Evolutionary conservation across 2,329 filamentous ascomycete genomes (phyloP).

Genomic region (Alternaria panax): DNA sequence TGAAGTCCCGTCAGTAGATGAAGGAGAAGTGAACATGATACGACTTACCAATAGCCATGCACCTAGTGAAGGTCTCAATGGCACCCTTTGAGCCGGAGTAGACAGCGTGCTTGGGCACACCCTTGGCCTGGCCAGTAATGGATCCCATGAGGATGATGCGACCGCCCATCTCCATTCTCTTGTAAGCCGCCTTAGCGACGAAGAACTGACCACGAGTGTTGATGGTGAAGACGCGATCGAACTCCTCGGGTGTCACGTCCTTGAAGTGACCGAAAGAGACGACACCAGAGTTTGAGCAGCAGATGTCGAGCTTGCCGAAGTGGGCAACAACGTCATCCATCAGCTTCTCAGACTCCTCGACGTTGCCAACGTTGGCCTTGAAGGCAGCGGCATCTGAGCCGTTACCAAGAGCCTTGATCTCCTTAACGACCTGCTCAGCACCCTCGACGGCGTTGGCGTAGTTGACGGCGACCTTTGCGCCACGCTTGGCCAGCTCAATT

Average conservation of each 20-base stretch:
- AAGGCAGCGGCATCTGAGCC: conserved; percentile 70
- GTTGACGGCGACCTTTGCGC: conserved; percentile 72
- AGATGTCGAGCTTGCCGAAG: conserved; percentile 74
- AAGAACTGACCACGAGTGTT: conserved; percentile 71
- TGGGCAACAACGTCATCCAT: conserved; percentile 69
- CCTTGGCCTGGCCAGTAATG: conserved; percentile 65
- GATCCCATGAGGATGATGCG: conserved; percentile 63
- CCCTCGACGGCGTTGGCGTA: conserved; percentile 71
- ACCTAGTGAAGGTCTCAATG: conserved; percentile 62
- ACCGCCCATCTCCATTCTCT: conserved; percentile 60
- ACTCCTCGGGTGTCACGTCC: conserved; percentile 63
- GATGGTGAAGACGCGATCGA: conserved; percentile 66
- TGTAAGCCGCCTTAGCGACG: conserved; percentile 65
- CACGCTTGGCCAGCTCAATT: conserved; percentile 68
- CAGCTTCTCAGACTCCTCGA: conserved; percentile 67
- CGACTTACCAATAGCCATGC: conserved; percentile 59
- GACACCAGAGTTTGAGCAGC: conserved; percentile 72
- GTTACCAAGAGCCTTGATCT: conserved; percentile 67
- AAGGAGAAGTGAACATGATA: neutral
- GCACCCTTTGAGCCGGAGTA: conserved; percentile 63
- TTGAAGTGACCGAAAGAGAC: conserved; percentile 62
- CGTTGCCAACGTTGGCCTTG: conserved; percentile 72
- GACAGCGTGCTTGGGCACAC: conserved; percentile 62
- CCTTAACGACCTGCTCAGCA: conserved; percentile 70
- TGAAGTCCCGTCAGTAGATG: conserved; percentile 27